Percentiles rank a stretch among this genome's conserved stretches.
Conservation (phyloP, 768 basidiomycete genomes). For the Lactarius vividus region DNA sequence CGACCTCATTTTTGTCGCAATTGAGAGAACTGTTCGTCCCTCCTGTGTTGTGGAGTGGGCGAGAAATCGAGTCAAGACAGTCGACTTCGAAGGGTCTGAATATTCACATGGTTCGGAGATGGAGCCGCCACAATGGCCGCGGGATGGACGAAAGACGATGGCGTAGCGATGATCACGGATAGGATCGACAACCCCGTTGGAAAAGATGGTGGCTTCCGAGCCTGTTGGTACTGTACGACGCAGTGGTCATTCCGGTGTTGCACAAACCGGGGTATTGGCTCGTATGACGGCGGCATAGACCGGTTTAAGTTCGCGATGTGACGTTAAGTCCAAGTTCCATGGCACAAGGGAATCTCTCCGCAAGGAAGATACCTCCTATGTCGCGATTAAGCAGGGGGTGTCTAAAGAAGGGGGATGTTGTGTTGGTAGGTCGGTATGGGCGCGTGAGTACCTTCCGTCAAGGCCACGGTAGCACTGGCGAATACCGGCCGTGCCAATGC, state of each 20-base stretch:
- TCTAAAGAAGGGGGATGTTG: background rate
- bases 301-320: background rate
- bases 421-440: background rate
- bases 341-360: background rate
- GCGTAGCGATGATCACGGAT: background rate
- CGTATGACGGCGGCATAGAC: background rate
- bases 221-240: background rate
- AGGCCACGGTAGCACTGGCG: no score
- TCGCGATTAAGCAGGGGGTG: no score
- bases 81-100: background rate
- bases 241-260: background rate
- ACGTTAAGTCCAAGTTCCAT: background rate
- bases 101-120: background rate
- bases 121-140: background rate
- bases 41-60: background rate
- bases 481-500: no score
- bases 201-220: background rate
- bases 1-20: background rate
- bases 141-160: background rate
- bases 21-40: background rate
- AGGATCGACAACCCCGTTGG: background rate
- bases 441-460: background rate
- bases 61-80: background rate
- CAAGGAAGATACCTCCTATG: background rate
- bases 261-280: background rate